Base-by-base conservation (phyloP, 2,329 filamentous ascomycete species). In the Purpureocillium takamizusanense region DNA sequence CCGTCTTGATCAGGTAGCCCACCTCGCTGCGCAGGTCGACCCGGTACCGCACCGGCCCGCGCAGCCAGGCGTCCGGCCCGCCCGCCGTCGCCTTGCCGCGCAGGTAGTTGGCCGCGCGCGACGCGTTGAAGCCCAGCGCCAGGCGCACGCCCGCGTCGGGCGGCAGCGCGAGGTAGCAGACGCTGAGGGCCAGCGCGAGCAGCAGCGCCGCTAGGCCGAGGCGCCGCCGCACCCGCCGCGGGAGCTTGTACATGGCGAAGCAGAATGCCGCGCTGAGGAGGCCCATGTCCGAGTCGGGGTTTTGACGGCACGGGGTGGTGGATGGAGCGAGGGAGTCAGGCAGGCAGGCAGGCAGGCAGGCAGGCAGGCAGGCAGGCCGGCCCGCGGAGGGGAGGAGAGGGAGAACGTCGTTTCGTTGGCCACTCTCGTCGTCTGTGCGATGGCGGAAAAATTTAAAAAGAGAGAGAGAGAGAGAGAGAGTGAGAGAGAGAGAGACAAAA, bases 1-100 rank as follows among this genome's bases (percentile, higher is more conserved):
- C 72, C 4, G 72, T 75, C 55, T 76, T 76, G 46, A 76, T 55
- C 36, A 76, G 62, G 44, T 71, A 60, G 25, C 65, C 69, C 7
- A 74, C 62, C 39, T 76, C 71, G 29, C 56, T 55, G 37, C 55
- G 53, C 28, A 68, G 53, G 39, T 72, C 60, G 39, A 74, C 53
- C 4, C 65, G 60, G 39, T 65, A 63, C n/a, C 44, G 45, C n/a
- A 60, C 59, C 36, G 56, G 46, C 46, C 53, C 45, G 46, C 55
- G 57, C 14, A 72, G 53, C 61, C 66, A 69, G 23, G 61, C 59
- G 40, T 70, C 67, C 48, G 52, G 52, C 23, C 55, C n/a, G n/a
- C n/a, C n/a, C n/a, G n/a, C 47, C 12, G 50, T 46, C 28, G 49
- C 40, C 7, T 52, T 45, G 17, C 46, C 47, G 21, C 52, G 53